A percentile compares a stretch with the other conserved stretches of the same genome.
phyloP scores from a whole-genome alignment of 495 filamentous ascomycete genomes.

The Neurospora sp. region DNA sequence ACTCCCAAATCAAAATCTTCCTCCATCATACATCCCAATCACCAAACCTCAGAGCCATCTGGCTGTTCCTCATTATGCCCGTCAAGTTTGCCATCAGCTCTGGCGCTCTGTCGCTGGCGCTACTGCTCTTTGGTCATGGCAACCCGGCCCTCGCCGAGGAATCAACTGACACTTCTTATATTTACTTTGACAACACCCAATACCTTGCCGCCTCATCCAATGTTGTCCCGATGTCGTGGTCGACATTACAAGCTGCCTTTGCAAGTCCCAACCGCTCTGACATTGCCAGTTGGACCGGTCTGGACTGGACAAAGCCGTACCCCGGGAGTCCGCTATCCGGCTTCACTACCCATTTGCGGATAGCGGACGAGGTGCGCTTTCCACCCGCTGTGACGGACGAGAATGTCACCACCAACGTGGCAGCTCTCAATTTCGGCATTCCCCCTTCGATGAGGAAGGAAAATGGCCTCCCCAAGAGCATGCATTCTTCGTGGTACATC shows the following conservation, averaged over 20 bases:
- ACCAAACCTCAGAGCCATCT: too few relatives aligned
- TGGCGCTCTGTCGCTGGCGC: background rate
- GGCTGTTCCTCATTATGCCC: too few relatives aligned
- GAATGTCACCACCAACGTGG: background rate
- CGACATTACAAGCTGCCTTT: background rate
- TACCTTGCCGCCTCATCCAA: background rate
- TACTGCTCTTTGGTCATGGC: background rate
- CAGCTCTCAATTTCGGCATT: background rate
- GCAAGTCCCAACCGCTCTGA: background rate
- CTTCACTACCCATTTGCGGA: background rate
- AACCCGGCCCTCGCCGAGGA: too few relatives aligned
- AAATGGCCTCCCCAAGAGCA: background rate
- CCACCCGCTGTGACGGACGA: background rate
- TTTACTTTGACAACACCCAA: background rate
- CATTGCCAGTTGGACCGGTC: background rate
- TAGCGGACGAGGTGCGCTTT: background rate
- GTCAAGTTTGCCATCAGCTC: background rate
- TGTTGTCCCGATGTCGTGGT: background rate
- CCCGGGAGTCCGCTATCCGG: background rate
- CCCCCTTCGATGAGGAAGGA: background rate
- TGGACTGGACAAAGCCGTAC: background rate
- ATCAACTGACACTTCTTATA: background rate
- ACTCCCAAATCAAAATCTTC: too few relatives aligned
- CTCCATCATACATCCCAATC: too few relatives aligned
- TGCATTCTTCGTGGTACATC: background rate